These are phyloP conservation scores for Stephania yunnanensis DNA, from an alignment of 164 flowering plant species.

Conservation along the genomic window DNA sequence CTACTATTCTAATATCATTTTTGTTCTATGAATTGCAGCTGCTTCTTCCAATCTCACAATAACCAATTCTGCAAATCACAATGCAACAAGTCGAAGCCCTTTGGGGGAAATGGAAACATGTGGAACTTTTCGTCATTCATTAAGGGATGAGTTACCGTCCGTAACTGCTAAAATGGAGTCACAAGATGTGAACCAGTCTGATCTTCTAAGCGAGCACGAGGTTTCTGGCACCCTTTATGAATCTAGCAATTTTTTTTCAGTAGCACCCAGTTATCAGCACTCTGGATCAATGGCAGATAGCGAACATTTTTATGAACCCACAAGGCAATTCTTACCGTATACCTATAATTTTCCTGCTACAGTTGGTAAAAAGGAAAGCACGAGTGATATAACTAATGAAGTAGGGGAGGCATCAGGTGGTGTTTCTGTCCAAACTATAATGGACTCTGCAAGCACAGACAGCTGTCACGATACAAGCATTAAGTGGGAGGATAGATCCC, in stretches of 20 bases:
- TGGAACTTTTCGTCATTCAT: constrained; percentile 18
- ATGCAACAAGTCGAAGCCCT: constrained; percentile 14
- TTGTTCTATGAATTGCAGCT: constrained; percentile 25
- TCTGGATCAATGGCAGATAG: constrained; percentile 7
- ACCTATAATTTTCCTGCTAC: constrained; percentile 13
- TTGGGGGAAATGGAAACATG: constrained; percentile 14
- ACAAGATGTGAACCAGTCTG: constrained; percentile 13
- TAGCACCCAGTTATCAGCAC: constrained; percentile 8
- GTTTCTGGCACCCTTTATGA: constrained; percentile 20
- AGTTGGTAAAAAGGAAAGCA: constrained; percentile 11
- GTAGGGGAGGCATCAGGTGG: constrained; percentile 12
- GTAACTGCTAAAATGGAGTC: constrained; percentile 19
- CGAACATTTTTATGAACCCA: constrained; percentile 8
- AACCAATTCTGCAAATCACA: constrained; percentile 13
- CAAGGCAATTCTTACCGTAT: constrained; percentile 7
- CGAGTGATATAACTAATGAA: constrained; percentile 16
- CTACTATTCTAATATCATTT: neutral
- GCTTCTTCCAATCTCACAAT: constrained; percentile 15
- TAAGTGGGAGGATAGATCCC: constrained; percentile 17
- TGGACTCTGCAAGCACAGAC: constrained; percentile 16
- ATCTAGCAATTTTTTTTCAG: constrained; percentile 14
- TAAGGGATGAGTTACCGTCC: constrained; percentile 11
- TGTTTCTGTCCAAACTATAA: constrained; percentile 7
- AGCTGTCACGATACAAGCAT: constrained; percentile 7
- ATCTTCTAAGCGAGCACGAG: constrained; percentile 14